phyloP scores from a whole-genome alignment of 2,329 filamentous ascomycete species.

The Fusarium poae region DNA sequence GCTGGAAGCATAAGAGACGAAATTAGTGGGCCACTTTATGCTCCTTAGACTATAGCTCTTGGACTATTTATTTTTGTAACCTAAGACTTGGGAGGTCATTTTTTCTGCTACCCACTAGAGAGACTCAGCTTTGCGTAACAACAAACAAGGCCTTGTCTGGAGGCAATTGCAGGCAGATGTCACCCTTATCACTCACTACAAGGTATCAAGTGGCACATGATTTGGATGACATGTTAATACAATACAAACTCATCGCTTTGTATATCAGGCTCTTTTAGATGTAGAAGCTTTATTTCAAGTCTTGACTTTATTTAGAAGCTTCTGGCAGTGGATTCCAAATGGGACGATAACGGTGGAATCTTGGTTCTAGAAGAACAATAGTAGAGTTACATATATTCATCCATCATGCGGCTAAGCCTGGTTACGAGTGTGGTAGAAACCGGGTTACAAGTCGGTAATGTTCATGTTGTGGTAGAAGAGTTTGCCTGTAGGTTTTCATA shows the following conservation, averaged over 20 bases:
- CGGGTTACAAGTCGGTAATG: slow-evolving; percentile 1
- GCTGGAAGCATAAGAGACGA: too few relatives aligned
- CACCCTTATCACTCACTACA: slow-evolving; percentile 2
- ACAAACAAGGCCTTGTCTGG: not conserved
- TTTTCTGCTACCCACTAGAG: too few relatives aligned
- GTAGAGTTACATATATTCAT: not conserved
- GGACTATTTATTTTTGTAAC: too few relatives aligned
- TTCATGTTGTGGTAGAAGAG: not conserved
- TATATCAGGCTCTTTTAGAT: not conserved
- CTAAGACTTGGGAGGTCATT: too few relatives aligned
- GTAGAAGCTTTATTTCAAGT: not conserved
- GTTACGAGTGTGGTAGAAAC: not conserved
- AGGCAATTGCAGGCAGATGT: not conserved
- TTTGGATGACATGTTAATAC: not conserved
- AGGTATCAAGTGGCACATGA: slow-evolving; percentile 12
- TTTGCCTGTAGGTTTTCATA: slow-evolving; percentile 1
- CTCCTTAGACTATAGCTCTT: too few relatives aligned
- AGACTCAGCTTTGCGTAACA: slow-evolving; percentile 1
- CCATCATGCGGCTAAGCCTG: not conserved
- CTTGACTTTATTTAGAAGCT: not conserved
- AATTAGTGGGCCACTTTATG: too few relatives aligned
- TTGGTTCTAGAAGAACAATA: not conserved
- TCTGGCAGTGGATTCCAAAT: too few relatives aligned
- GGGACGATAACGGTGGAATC: not conserved
- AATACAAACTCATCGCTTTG: not conserved